Evolutionary conservation across 768 basidiomycete genomes (phyloP).

Genomic region (Asterophora lycoperdoides): DNA sequence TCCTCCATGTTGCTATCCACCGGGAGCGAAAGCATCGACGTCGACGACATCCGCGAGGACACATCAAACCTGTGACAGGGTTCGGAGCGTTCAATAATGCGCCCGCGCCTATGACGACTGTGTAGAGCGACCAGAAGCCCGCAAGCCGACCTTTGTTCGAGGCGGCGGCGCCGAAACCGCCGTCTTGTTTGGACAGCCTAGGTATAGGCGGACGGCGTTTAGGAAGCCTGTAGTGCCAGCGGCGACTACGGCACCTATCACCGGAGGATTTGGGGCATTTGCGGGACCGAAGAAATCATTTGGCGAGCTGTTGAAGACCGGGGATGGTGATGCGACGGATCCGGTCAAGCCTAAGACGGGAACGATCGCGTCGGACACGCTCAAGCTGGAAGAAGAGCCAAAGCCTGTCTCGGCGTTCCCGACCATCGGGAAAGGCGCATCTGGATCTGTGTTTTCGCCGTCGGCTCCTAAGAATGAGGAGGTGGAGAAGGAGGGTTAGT

Average conservation of each 20-base stretch:
- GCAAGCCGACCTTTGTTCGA: no score
- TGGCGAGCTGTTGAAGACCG: constrained; percentile 51
- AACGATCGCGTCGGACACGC: not conserved
- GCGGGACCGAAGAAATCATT: constrained; percentile 49
- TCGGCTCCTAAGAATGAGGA: not conserved
- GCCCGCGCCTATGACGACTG: no score
- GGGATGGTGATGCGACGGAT: constrained; percentile 25
- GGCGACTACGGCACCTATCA: constrained; percentile 23
- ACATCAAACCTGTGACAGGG: no score
- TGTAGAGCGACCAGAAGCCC: no score
- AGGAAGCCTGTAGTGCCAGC: no score
- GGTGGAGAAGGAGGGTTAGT: constrained; percentile 1
- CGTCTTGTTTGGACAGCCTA: no score
- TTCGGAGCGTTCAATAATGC: no score
- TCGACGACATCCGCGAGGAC: no score
- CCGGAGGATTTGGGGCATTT: constrained; percentile 44
- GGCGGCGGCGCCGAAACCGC: no score
- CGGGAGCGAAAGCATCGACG: constrained; percentile 61
- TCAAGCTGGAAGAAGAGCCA: constrained; percentile 4
- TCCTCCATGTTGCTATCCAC: constrained; percentile 67
- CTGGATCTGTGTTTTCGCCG: constrained; percentile 3
- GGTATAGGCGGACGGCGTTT: no score
- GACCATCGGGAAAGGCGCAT: not conserved
- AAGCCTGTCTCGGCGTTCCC: constrained; percentile 13
- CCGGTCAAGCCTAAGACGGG: constrained; percentile 15